Evolutionary conservation across 805 yeast genomes (phyloP).

Genomic region (Teunomyces tritomae): DNA sequence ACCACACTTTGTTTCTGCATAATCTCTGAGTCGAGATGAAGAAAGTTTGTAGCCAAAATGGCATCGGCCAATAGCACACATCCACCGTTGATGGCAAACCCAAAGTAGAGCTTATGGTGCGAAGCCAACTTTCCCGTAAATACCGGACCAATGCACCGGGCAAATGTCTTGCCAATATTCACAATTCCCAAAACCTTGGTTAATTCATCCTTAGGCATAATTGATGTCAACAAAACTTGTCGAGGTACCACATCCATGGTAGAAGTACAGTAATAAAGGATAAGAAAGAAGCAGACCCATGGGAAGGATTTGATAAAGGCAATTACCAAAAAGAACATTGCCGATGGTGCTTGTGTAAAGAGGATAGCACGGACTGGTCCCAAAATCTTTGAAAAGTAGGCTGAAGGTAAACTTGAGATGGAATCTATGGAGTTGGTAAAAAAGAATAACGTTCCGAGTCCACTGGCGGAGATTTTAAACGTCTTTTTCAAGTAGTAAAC

Average conservation of each 20-base stretch:
- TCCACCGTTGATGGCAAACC: conserved; percentile 53
- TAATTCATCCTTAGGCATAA: conserved; percentile 61
- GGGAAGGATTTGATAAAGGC: conserved; percentile 21
- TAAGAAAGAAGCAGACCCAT: conserved; percentile 52
- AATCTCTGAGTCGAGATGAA: conserved; percentile 37
- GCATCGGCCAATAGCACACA: conserved; percentile 49
- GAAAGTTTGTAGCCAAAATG: conserved; percentile 42
- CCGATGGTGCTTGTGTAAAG: conserved; percentile 75
- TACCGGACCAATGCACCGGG: conserved; percentile 77
- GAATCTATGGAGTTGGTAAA: conserved; percentile 61
- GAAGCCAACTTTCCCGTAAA: conserved; percentile 75
- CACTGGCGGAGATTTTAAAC: conserved; percentile 53
- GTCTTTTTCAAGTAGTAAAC: conserved; percentile 70
- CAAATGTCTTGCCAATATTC: conserved; percentile 81
- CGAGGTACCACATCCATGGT: conserved; percentile 94
- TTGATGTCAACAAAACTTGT: conserved; percentile 70
- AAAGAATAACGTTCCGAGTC: conserved; percentile 68
- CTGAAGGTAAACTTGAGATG: conserved; percentile 73
- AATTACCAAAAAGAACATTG: conserved; percentile 51
- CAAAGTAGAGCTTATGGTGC: conserved; percentile 41
- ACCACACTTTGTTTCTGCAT: conserved; percentile 9
- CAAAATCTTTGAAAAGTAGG: conserved; percentile 56
- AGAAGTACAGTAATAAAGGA: conserved; percentile 58
- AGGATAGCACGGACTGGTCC: conserved; percentile 83
- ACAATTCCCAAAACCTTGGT: conserved; percentile 82